phyloP scores from a whole-genome alignment of 179 eudicot genomes.

The Silene vulgaris region DNA sequence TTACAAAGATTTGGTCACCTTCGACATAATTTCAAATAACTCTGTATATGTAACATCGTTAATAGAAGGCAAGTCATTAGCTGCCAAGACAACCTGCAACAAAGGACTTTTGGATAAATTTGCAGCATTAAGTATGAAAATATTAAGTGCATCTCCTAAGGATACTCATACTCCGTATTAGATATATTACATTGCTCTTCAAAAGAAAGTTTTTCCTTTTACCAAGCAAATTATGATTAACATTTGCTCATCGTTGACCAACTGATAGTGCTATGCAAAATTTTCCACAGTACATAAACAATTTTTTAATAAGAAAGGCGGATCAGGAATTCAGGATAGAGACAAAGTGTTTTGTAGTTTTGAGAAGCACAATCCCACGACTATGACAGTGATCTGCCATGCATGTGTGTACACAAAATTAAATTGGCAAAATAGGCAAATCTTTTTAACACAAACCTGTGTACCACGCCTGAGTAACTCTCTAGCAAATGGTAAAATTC shows the following conservation, averaged over 20 bases:
- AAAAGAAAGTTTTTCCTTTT: background rate
- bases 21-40: slow-evolving; percentile 62
- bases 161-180: background rate
- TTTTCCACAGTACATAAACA: background rate
- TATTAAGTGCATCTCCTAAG: background rate
- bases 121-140: slow-evolving; percentile 12
- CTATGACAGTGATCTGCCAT: background rate
- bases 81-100: slow-evolving; percentile 88
- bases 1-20: slow-evolving; percentile 43
- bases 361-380: background rate
- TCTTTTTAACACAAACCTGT: slow-evolving; percentile 50
- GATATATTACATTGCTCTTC: background rate
- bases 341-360: background rate
- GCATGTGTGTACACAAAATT: background rate
- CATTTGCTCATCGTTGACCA: background rate
- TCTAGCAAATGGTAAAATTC: slow-evolving; percentile 92
- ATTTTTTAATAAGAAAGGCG: background rate
- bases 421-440: slow-evolving; percentile 3
- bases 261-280: background rate
- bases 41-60: slow-evolving; percentile 85
- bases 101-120: slow-evolving; percentile 15
- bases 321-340: background rate
- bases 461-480: slow-evolving; percentile 82
- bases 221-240: background rate
- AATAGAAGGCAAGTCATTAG: slow-evolving; percentile 94